Percentiles rank a stretch among this genome's conserved stretches.
phyloP scores from a whole-genome alignment of 2,329 filamentous ascomycete species.

The Exophiala spinifera region DNA sequence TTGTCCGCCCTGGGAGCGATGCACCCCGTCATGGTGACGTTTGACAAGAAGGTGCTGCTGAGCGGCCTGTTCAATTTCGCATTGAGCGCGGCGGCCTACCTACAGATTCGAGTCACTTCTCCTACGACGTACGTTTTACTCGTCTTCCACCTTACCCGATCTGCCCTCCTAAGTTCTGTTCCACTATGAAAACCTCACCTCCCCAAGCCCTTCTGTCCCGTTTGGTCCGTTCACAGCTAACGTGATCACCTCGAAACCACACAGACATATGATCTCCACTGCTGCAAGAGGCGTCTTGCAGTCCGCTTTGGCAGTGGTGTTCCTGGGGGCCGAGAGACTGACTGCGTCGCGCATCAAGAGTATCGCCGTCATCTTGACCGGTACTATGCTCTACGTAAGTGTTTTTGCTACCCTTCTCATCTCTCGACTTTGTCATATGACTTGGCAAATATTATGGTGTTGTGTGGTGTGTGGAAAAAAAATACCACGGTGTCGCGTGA shows the following conservation, averaged over 20 bases:
- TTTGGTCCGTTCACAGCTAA: background rate
- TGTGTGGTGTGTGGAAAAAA: no score
- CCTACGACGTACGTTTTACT: background rate
- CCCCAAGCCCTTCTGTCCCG: no score
- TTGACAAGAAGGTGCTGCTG: background rate
- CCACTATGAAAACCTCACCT: no score
- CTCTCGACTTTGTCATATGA: background rate
- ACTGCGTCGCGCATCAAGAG: background rate
- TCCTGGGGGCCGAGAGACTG: background rate
- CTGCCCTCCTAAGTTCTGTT: no score
- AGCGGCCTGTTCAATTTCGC: background rate
- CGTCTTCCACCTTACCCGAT: background rate
- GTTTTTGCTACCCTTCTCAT: background rate
- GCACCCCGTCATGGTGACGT: background rate
- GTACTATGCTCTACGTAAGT: slow-evolving; percentile 1
- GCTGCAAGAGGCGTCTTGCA: background rate
- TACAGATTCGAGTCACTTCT: background rate
- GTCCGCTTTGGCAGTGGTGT: background rate
- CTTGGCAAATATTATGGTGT: no score
- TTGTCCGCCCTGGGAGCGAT: background rate
- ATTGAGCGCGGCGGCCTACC: background rate
- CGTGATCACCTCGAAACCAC: background rate
- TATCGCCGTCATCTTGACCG: background rate
- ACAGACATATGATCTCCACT: slow-evolving; percentile 1
- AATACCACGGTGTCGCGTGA: no score